Conservation (phyloP, 2,329 filamentous ascomycete genomes). For the Anthostomella pinea region DNA sequence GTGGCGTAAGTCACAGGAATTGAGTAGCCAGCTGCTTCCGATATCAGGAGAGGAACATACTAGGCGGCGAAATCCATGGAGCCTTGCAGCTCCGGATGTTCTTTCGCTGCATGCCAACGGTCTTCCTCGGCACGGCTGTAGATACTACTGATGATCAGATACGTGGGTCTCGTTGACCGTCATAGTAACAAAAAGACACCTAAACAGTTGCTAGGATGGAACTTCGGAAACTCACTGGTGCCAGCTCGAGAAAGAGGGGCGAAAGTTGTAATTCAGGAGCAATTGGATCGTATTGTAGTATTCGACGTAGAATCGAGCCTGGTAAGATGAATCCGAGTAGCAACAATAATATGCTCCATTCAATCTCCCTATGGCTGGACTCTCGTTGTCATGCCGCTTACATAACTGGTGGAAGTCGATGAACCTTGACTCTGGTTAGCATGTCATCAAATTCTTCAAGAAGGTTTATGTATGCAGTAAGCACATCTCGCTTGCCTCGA, state of each 20-base stretch:
- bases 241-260: conserved; percentile 9
- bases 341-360: neutral
- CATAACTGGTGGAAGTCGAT: neutral
- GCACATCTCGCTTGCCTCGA: neutral
- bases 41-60: conserved; percentile 1
- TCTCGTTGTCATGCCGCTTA: neutral
- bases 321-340: neutral
- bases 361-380: no score
- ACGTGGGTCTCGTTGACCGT: no score
- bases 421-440: neutral
- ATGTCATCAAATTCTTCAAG: neutral
- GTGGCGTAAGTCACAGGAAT: neutral
- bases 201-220: neutral
- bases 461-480: neutral
- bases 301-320: neutral
- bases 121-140: neutral
- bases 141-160: neutral
- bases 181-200: neutral
- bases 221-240: conserved; percentile 2
- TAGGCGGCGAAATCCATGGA: neutral
- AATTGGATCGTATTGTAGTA: conserved; percentile 1
- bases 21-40: neutral
- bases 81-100: neutral
- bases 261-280: conserved; percentile 5
- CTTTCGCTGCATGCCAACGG: neutral